Conservation (phyloP, 306 rosid species). For the Oxytropis ochrocephala region DNA sequence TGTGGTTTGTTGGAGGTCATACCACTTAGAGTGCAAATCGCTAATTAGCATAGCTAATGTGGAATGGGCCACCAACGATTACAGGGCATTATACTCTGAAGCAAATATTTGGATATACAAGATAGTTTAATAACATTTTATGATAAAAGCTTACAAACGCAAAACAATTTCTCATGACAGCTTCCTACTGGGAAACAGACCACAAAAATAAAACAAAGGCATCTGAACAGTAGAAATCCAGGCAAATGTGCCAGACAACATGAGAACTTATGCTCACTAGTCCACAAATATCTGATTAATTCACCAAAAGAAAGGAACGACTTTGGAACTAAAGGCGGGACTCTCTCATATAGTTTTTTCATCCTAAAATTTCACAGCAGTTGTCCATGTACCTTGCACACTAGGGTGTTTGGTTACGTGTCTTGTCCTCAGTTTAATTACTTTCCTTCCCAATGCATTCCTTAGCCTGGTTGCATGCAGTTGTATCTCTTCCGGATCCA, state of each 20-base stretch:
- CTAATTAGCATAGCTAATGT: conserved; percentile 26
- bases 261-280: neutral
- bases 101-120: conserved; percentile 20
- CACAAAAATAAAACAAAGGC: neutral
- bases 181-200: neutral
- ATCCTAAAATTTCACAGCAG: conserved; percentile 49
- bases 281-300: neutral
- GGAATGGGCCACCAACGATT: conserved; percentile 19
- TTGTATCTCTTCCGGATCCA: conserved; percentile 75
- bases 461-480: conserved; percentile 64
- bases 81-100: conserved; percentile 25
- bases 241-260: neutral
- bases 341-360: conserved; percentile 9
- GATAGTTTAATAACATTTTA: neutral
- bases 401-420: conserved; percentile 80
- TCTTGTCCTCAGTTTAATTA: conserved; percentile 78
- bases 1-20: conserved; percentile 34
- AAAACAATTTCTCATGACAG: neutral
- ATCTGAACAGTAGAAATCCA: neutral
- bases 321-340: neutral
- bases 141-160: neutral
- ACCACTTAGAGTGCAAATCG: conserved; percentile 23
- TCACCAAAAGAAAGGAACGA: neutral
- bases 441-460: conserved; percentile 88
- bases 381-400: conserved; percentile 95